A percentile compares a stretch with the other conserved stretches of the same genome.
Evolutionary conservation across 2,329 filamentous ascomycete genomes (phyloP).

Genomic region (Alternaria metachromatica): DNA sequence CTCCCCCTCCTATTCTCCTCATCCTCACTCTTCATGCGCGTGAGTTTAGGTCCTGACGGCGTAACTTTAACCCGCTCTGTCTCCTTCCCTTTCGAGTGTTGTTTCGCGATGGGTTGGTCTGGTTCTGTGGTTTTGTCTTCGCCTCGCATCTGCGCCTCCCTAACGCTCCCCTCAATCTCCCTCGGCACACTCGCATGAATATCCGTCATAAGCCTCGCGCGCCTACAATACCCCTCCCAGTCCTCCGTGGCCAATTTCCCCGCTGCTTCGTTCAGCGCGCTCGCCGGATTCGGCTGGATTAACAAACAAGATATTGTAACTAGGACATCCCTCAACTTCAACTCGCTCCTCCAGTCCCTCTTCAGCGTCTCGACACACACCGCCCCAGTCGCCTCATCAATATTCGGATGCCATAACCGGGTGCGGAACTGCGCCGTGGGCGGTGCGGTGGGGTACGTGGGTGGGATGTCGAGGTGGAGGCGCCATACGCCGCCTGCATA

Average conservation of each 20-base stretch:
- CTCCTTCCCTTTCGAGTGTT: constrained; percentile 30
- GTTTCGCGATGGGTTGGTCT: constrained; percentile 18
- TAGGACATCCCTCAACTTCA: constrained; percentile 66
- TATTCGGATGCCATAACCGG: constrained; percentile 69
- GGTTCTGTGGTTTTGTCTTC: constrained; percentile 53
- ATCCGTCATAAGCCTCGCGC: constrained; percentile 67
- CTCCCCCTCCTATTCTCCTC: constrained; percentile 39
- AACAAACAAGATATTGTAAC: constrained; percentile 66
- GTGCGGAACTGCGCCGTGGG: constrained; percentile 67
- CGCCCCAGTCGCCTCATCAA: constrained; percentile 66
- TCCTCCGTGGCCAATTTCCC: constrained; percentile 64
- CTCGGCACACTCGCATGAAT: constrained; percentile 61
- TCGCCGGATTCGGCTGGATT: constrained; percentile 69
- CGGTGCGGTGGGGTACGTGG: constrained; percentile 60
- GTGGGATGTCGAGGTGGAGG: constrained; percentile 65
- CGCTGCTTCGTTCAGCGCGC: constrained; percentile 67
- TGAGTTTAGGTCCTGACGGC: constrained; percentile 27
- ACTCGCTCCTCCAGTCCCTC: constrained; percentile 64
- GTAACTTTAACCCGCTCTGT: constrained; percentile 29
- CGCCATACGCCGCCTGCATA: constrained; percentile 66
- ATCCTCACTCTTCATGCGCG: constrained; percentile 29
- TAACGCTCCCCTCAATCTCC: constrained; percentile 53
- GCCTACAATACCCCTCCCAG: constrained; percentile 62
- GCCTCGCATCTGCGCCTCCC: constrained; percentile 62
- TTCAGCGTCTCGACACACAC: constrained; percentile 71